phyloP scores from a whole-genome alignment of 2,329 filamentous ascomycete species.

The Neofusicoccum parvum region DNA sequence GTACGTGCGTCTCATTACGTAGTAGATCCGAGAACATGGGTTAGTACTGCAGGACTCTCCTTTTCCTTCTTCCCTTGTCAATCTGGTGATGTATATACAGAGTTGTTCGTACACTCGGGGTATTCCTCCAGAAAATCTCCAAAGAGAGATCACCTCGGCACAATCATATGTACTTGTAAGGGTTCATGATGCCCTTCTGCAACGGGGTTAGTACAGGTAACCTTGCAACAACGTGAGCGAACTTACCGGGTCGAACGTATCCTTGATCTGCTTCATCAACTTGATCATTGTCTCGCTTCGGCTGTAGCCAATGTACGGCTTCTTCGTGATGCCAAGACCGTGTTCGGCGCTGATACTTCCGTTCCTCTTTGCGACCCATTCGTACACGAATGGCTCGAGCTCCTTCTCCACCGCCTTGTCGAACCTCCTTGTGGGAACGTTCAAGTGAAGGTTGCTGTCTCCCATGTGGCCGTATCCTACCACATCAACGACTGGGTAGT shows the following conservation, averaged over 20 bases:
- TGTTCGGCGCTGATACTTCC: constrained; percentile 98
- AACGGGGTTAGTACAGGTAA: constrained; percentile 25
- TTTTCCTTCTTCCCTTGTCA: neutral
- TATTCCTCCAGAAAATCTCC: neutral
- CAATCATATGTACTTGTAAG: constrained; percentile 83
- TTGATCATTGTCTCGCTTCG: constrained; percentile 82
- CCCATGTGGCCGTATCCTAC: constrained; percentile 98
- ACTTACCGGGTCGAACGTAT: constrained; percentile 88
- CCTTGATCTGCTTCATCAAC: constrained; percentile 95
- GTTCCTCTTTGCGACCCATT: constrained; percentile 86
- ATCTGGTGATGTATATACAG: too few species aligned
- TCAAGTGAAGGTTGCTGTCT: constrained; percentile 92
- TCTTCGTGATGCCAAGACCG: constrained; percentile 91
- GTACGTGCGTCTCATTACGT: neutral
- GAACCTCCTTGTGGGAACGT: constrained; percentile 80
- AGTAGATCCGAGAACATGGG: neutral
- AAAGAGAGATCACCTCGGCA: neutral
- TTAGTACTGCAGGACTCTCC: neutral
- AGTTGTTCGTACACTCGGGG: neutral
- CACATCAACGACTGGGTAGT: constrained; percentile 81
- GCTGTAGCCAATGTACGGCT: constrained; percentile 92
- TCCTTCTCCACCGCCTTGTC: constrained; percentile 83
- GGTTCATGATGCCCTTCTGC: constrained; percentile 97
- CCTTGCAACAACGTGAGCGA: neutral
- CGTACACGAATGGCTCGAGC: constrained; percentile 94